phyloP scores from a whole-genome alignment of 345 rosid species.

The Turnera subulata region DNA sequence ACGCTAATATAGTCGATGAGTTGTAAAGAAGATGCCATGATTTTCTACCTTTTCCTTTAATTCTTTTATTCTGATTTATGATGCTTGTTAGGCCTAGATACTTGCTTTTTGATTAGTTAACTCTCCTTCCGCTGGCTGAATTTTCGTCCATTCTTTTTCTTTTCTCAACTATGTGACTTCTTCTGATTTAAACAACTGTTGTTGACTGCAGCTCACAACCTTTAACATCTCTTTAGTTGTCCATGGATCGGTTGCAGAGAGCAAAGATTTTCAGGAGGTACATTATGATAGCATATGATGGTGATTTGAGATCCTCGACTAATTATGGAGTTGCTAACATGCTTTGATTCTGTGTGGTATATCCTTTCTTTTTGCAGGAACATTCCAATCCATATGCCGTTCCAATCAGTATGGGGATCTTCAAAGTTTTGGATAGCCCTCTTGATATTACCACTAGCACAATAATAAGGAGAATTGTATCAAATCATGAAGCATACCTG shows the following conservation, averaged over 20 bases:
- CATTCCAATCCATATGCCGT: conserved; percentile 55
- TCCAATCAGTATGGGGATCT: conserved; percentile 66
- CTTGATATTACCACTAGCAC: conserved; percentile 68
- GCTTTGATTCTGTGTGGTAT: not conserved
- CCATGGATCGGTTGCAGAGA: conserved; percentile 71
- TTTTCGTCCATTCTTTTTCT: no score
- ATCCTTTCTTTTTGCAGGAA: conserved; percentile 33
- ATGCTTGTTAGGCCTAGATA: not conserved
- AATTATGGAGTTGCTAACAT: not conserved
- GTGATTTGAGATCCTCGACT: not conserved
- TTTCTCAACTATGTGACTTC: not conserved
- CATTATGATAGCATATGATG: not conserved
- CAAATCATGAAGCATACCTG: conserved; percentile 75
- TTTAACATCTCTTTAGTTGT: conserved; percentile 61
- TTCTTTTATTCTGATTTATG: no score
- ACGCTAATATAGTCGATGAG: no score
- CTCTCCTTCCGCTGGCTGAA: not conserved
- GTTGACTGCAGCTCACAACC: conserved; percentile 54
- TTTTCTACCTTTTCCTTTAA: no score
- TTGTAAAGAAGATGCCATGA: no score
- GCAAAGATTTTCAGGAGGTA: conserved; percentile 50
- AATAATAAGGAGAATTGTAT: conserved; percentile 61
- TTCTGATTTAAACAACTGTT: conserved; percentile 1
- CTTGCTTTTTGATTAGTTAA: not conserved
- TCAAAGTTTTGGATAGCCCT: conserved; percentile 61